A percentile compares a stretch with the other conserved stretches of the same genome.
Conservation (phyloP, 2,329 filamentous ascomycete genomes). For the Keithomyces neogunnii region DNA sequence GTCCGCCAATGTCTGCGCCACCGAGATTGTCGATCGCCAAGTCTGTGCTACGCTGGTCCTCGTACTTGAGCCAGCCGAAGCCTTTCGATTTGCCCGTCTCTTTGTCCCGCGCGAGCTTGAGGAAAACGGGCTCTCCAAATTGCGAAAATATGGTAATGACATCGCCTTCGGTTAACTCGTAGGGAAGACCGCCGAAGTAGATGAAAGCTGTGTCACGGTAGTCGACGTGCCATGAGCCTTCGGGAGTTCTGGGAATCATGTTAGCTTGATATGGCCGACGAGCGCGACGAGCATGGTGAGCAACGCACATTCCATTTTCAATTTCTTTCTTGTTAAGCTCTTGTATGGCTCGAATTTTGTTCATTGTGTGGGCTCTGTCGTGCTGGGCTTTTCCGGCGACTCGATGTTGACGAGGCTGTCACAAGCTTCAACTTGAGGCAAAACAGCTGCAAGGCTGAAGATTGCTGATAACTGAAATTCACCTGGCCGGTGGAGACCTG, state of each 20-base stretch:
- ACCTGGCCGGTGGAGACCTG: neutral
- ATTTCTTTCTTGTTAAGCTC: constrained; percentile 91
- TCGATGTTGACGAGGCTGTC: constrained; percentile 1
- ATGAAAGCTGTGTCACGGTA: constrained; percentile 96
- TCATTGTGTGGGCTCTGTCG: constrained; percentile 51
- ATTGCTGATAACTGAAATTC: neutral
- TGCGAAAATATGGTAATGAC: constrained; percentile 95
- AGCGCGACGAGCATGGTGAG: neutral
- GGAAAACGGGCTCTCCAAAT: constrained; percentile 87
- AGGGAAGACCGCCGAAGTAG: constrained; percentile 90
- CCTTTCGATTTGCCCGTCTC: constrained; percentile 93
- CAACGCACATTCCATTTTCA: constrained; percentile 73
- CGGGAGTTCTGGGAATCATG: constrained; percentile 51
- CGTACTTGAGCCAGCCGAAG: constrained; percentile 96
- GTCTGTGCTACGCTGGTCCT: constrained; percentile 93
- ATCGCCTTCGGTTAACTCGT: constrained; percentile 90
- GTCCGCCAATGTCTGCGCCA: constrained; percentile 73
- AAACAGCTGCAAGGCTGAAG: constrained; percentile 8
- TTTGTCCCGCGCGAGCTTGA: constrained; percentile 89
- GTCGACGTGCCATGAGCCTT: constrained; percentile 94
- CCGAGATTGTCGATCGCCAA: constrained; percentile 93
- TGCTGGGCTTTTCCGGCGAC: neutral
- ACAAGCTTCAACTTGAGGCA: neutral
- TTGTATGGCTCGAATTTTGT: constrained; percentile 86
- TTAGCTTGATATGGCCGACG: constrained; percentile 14